Evolutionary conservation across 164 flowering plant species (phyloP).

Genomic region (grape (Vitis vinifera)): ASM3070453v1 NC_081811.1:296501-297000

Average conservation of each 20-base stretch:
- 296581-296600: slow-evolving; percentile 32
- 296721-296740: slow-evolving; percentile 1
- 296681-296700: slow-evolving; percentile 18
- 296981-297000: too few relatives aligned
- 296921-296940: too few relatives aligned
- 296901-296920: too few relatives aligned
- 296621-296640: slow-evolving; percentile 26
- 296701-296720: slow-evolving; percentile 11
- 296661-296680: slow-evolving; percentile 28
- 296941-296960: too few relatives aligned
- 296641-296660: slow-evolving; percentile 30
- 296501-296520: slow-evolving; percentile 31
- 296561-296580: slow-evolving; percentile 45
- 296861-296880: too few relatives aligned
- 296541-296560: slow-evolving; percentile 26
- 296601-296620: neutral
- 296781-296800: slow-evolving; percentile 23
- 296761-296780: slow-evolving; percentile 30
- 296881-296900: too few relatives aligned
- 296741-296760: slow-evolving; percentile 23
- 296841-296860: slow-evolving; percentile 3
- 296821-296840: slow-evolving; percentile 46
- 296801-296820: neutral
- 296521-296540: slow-evolving; percentile 30
- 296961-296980: too few relatives aligned